Evolutionary conservation across 148 eudicot species (phyloP), one percentile per base, ranked within the genome.

Genomic region (Fagopyrum tataricum): DNA sequence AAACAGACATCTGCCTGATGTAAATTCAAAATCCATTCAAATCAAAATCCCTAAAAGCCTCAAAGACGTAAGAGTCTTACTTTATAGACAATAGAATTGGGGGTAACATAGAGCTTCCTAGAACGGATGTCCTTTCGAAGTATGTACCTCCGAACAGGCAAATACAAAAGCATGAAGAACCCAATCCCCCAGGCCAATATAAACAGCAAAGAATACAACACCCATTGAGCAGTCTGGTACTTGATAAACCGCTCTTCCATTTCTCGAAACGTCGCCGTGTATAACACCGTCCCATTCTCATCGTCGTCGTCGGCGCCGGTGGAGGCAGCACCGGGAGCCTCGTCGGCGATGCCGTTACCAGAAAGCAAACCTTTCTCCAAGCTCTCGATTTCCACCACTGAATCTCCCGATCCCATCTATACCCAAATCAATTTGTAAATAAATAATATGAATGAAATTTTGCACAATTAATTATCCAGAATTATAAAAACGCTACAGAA

Each of bases 151-250:
- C 96, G 85, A 46, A 93, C 69, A 4, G 98, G 98, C 71, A 90
- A 70, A 77, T 90, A 93, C 17, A 90, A 26, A 61, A 93, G 48
- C 98, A 93, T 93, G 73, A 93, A 71, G 6, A 93, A 39, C 44
- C 98, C 98, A 75, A 89, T 72, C 43, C 98, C 98, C 96, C 94
- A 93, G 17, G 89, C 96, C 77, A 93, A 81, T n/a, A 93, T 62
- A 78, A 86, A 59, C n/a, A 86, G 78, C 78, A 90, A 24, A 4
- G 98, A 93, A 73, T 85, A 89, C 67, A 89, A 68, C 37, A 89
- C 76, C 96, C 96, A 93, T 39, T 78, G 81, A 2, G 81, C 76
- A 24, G 94, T 89, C 69, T 82, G 86, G 59, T 88, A 86, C 74
- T 90, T 85, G 10, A 93, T 79, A 72, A 87, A 91, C 15, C 78